Base-by-base conservation (phyloP, 1,139 yeast species). In the Saccharomycopsis crataegensis region DNA sequence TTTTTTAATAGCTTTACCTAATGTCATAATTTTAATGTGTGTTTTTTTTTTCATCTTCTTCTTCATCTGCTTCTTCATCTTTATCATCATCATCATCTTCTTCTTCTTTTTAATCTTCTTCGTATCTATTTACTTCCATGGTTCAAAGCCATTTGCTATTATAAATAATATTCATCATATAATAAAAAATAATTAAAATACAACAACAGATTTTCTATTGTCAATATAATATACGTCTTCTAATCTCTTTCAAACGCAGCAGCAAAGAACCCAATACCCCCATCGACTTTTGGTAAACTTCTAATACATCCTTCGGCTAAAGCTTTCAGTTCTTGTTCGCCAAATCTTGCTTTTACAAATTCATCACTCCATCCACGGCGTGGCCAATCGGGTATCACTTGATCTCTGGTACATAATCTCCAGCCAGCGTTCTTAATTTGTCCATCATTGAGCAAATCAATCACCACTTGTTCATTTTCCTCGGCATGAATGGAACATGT, bases 261-360 rank as follows among this genome's bases (percentile, higher is more conserved):
- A 0, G 97, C 98, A 70, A 93, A 93, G 65, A 93, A 93, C 0
- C 99, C 99, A 62, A 93, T 93, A 11, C 99, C 99, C 41, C 98
- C 97, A 65, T 93, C 98, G 54, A 79, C 84, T 60, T 81, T 84
- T 0, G 98, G 96, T 48, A 82, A 69, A 0, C 93, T 86, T 59
- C 99, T 73, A 0, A 93, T 83, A 67, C 97, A 89, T 0, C 95
- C 93, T 2, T 84, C 90, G 0, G 97, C 96, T 49, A 86, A 65
- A 43, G 70, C 72, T 53, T 73, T 71, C n/a, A 77, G 72, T 43
- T 70, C 70, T 3, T 69, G 73, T 54, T 76, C 78, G 8, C 71
- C 71, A 53, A 67, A 65, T 33, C 76, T 76, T 12, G 79, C 67
- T 2, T 78, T 69, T 11, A 73, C 64, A 59, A 90, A 88, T 63